These are phyloP conservation scores for Wickerhamomyces strasburgensis DNA, from an alignment of 805 yeast species.

Conservation along the genomic window DNA sequence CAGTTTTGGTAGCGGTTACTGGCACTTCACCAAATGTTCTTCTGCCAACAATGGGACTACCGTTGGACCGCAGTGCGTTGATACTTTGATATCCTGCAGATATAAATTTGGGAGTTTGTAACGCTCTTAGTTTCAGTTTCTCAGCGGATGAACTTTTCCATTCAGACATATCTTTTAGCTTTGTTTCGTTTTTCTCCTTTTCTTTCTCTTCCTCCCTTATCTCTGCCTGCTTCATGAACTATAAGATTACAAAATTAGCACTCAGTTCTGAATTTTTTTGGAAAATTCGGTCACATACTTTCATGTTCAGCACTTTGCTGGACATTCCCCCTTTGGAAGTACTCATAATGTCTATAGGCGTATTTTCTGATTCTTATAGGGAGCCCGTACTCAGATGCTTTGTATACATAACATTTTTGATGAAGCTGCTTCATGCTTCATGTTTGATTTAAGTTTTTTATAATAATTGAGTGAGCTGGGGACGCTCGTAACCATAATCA, in stretches of 20 bases:
- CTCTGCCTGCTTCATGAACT: constrained; percentile 53
- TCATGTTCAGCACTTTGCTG: constrained; percentile 79
- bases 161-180: constrained; percentile 38
- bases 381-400: background rate
- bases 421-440: too few relatives aligned
- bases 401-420: too few relatives aligned
- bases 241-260: background rate
- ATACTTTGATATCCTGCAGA: constrained; percentile 40
- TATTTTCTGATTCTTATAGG: background rate
- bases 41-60: constrained; percentile 24
- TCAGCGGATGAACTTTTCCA: constrained; percentile 26
- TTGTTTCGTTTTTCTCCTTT: constrained; percentile 31
- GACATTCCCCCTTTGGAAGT: constrained; percentile 35
- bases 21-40: constrained; percentile 25
- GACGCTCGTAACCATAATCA: too few relatives aligned
- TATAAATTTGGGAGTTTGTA: constrained; percentile 28
- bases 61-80: constrained; percentile 23
- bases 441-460: too few relatives aligned
- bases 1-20: constrained; percentile 13
- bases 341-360: constrained; percentile 1
- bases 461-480: too few relatives aligned
- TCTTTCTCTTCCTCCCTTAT: constrained; percentile 29
- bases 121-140: constrained; percentile 24
- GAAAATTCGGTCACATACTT: constrained; percentile 6
- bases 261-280: background rate